These are phyloP conservation scores for Alternaria brassicae DNA, from an alignment of 2,329 filamentous ascomycete species.

Conservation along the genomic window DNA sequence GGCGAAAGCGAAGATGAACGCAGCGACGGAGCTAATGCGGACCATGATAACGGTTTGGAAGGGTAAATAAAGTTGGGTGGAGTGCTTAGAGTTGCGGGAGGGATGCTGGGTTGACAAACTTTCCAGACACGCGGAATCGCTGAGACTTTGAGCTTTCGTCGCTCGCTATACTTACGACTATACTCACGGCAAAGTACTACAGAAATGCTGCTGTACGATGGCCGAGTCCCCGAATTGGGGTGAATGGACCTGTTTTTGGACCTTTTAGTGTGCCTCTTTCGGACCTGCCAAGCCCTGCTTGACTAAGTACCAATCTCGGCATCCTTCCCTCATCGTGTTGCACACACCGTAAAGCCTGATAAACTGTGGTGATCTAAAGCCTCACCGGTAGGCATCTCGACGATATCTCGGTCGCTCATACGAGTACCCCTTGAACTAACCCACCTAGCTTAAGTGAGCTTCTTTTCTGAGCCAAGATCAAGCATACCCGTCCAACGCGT, in stretches of 20 bases:
- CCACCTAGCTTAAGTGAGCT: neutral
- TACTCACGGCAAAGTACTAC: neutral
- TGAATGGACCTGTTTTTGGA: neutral
- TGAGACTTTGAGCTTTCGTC: neutral
- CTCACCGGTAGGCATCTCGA: neutral
- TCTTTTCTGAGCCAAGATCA: neutral
- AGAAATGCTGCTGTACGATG: neutral
- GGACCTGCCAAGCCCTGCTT: neutral
- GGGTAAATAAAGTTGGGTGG: no score
- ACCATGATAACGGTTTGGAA: neutral
- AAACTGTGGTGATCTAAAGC: neutral
- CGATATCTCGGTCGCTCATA: neutral
- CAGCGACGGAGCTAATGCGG: neutral
- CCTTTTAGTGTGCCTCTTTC: neutral
- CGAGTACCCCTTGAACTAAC: neutral
- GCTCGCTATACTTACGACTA: no score
- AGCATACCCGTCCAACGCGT: neutral
- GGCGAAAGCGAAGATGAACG: neutral
- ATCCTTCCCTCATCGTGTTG: neutral
- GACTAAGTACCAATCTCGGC: constrained; percentile 3
- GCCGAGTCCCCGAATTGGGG: neutral
- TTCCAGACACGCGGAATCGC: neutral
- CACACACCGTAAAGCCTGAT: neutral
- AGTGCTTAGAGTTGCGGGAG: neutral
- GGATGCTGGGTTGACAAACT: neutral